Evolutionary conservation across 2,329 filamentous ascomycete species (phyloP).

Genomic region (Colletotrichum godetiae): DNA sequence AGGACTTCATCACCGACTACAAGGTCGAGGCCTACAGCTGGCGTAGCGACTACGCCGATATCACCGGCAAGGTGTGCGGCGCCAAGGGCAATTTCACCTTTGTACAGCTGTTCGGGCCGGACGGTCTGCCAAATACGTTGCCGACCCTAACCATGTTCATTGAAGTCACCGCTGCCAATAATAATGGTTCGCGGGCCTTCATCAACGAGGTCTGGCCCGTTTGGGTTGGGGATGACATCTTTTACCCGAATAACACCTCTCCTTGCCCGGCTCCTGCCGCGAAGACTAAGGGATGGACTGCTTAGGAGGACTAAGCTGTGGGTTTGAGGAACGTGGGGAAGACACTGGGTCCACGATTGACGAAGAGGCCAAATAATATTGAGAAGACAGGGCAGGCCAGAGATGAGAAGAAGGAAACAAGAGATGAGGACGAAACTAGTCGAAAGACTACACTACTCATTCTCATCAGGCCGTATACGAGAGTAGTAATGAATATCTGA

Average conservation of each 20-base stretch:
- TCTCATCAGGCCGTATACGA: too few species aligned
- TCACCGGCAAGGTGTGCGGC: not conserved
- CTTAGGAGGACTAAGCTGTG: not conserved
- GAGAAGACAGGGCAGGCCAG: not conserved
- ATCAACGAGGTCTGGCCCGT: constrained; percentile 15
- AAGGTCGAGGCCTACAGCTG: not conserved
- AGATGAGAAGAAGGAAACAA: not conserved
- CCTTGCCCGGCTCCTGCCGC: not conserved
- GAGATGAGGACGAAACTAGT: not conserved
- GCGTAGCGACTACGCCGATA: too few species aligned
- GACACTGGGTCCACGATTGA: too few species aligned
- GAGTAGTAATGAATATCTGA: too few species aligned
- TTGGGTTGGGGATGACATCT: not conserved
- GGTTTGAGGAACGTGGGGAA: too few species aligned
- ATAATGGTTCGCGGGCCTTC: not conserved
- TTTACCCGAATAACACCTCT: constrained; percentile 17
- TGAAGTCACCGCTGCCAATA: not conserved
- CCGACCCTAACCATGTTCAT: not conserved
- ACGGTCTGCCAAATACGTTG: not conserved
- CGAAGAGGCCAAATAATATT: not conserved
- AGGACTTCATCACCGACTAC: constrained; percentile 14
- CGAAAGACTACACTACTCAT: too few species aligned
- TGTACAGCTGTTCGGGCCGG: not conserved
- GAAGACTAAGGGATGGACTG: not conserved
- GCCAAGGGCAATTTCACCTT: constrained; percentile 10